A percentile compares a stretch with the other conserved stretches of the same genome.
phyloP scores from a whole-genome alignment of 2,329 filamentous ascomycete genomes.

The Fusarium drepaniforme region DNA sequence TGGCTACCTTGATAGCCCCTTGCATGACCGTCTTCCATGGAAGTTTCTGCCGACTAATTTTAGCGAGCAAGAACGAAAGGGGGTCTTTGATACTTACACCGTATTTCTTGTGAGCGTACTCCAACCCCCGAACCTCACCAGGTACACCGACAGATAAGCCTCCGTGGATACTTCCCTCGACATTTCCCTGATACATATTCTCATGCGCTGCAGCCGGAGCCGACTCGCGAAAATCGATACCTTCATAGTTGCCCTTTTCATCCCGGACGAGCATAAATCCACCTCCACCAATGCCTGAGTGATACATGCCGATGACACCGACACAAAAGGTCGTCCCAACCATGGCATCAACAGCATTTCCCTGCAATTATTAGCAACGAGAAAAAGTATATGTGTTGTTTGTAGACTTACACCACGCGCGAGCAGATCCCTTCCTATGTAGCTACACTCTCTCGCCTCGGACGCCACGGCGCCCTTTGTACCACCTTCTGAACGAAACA shows the following conservation, averaged over 20 bases:
- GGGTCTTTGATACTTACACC: constrained; percentile 58
- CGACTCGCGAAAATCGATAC: constrained; percentile 90
- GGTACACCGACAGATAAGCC: constrained; percentile 81
- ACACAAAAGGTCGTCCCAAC: constrained; percentile 82
- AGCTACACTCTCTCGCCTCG: constrained; percentile 76
- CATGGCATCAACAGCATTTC: constrained; percentile 82
- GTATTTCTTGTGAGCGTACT: constrained; percentile 80
- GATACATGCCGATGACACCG: constrained; percentile 81
- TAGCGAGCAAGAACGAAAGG: neutral
- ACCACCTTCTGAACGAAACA: constrained; percentile 26
- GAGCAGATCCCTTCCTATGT: constrained; percentile 75
- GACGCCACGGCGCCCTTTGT: constrained; percentile 75
- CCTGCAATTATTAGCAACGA: constrained; percentile 52
- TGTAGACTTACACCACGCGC: constrained; percentile 58
- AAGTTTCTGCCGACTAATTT: constrained; percentile 55
- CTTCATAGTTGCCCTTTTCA: constrained; percentile 81
- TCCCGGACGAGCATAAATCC: constrained; percentile 88
- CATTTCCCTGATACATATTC: constrained; percentile 86
- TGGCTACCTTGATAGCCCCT: constrained; percentile 80
- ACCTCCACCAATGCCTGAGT: constrained; percentile 87
- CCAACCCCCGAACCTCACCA: constrained; percentile 82
- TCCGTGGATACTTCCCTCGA: constrained; percentile 74
- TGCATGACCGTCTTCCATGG: constrained; percentile 79
- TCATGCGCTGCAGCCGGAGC: constrained; percentile 85
- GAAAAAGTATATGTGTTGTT: neutral